These are phyloP conservation scores for Psilocybe cyanescens DNA, from an alignment of 768 basidiomycete genomes.

Conservation along the genomic window DNA sequence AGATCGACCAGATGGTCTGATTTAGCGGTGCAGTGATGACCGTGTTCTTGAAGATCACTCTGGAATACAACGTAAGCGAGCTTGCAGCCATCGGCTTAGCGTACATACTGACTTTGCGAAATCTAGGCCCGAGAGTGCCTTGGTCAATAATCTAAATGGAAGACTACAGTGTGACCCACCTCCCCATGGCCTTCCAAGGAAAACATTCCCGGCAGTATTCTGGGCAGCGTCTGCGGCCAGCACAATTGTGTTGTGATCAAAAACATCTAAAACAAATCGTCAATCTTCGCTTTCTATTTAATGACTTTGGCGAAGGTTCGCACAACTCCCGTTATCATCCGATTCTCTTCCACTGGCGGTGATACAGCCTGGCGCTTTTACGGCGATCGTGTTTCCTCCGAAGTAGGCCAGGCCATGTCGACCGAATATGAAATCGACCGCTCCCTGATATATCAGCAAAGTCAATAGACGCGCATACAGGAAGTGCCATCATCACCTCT, in stretches of 20 bases:
- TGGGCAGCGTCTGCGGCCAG: slow-evolving; percentile 8
- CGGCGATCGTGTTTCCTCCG: slow-evolving; percentile 48
- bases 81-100: background rate
- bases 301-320: slow-evolving; percentile 9
- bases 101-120: slow-evolving; percentile 13
- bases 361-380: slow-evolving; percentile 43
- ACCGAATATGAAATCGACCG: slow-evolving; percentile 52
- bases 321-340: slow-evolving; percentile 45
- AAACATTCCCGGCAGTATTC: slow-evolving; percentile 8
- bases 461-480: background rate
- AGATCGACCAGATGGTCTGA: slow-evolving; percentile 47
- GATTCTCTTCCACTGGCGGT: slow-evolving; percentile 50
- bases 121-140: background rate
- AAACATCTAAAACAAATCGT: slow-evolving; percentile 7
- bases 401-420: slow-evolving; percentile 46
- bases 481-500: slow-evolving; percentile 31
- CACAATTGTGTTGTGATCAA: slow-evolving; percentile 12
- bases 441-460: slow-evolving; percentile 30
- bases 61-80: background rate
- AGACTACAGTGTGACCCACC: background rate
- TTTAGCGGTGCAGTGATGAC: slow-evolving; percentile 42
- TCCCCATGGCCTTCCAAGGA: slow-evolving; percentile 18
- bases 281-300: background rate
- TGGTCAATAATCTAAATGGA: background rate
- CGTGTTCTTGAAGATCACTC: slow-evolving; percentile 39